These are phyloP conservation scores for Triangularia verruculosa DNA, from an alignment of 2,329 filamentous ascomycete species.

Conservation along the genomic window DNA sequence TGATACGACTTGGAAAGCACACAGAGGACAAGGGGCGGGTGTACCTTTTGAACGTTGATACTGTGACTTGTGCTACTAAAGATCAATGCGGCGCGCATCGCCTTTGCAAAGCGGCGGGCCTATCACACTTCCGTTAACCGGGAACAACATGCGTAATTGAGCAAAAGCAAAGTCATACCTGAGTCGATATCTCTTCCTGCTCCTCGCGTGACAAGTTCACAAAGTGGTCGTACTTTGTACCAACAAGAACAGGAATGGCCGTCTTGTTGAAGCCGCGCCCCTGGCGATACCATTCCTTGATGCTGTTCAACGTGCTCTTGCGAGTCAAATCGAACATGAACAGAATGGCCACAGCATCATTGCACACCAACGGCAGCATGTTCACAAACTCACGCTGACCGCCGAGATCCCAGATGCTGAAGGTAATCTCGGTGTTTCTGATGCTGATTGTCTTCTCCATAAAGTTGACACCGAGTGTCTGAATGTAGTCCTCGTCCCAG, in stretches of 20 bases:
- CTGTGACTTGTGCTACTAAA: conserved; percentile 99
- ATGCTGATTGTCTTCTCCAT: conserved; percentile 99
- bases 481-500: conserved; percentile 99
- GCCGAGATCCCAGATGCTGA: conserved; percentile 98
- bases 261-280: conserved; percentile 99
- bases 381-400: conserved; percentile 99
- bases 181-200: conserved; percentile 96
- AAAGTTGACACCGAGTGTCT: conserved; percentile 97
- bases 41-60: conserved; percentile 97
- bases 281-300: conserved; percentile 99
- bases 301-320: conserved; percentile 97
- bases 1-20: background rate
- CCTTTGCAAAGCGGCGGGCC: conserved; percentile 94
- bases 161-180: conserved; percentile 53
- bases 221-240: conserved; percentile 99
- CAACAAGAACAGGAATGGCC: conserved; percentile 95
- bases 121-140: conserved; percentile 38
- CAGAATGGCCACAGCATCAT: conserved; percentile 95
- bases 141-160: background rate
- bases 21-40: conserved; percentile 15
- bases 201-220: conserved; percentile 97
- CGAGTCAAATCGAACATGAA: conserved; percentile 99
- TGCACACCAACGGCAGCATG: conserved; percentile 98
- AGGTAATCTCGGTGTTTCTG: conserved; percentile 98
- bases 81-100: conserved; percentile 95